These are phyloP conservation scores for Draba incana DNA, from an alignment of 345 rosid species.

Conservation along the genomic window DNA sequence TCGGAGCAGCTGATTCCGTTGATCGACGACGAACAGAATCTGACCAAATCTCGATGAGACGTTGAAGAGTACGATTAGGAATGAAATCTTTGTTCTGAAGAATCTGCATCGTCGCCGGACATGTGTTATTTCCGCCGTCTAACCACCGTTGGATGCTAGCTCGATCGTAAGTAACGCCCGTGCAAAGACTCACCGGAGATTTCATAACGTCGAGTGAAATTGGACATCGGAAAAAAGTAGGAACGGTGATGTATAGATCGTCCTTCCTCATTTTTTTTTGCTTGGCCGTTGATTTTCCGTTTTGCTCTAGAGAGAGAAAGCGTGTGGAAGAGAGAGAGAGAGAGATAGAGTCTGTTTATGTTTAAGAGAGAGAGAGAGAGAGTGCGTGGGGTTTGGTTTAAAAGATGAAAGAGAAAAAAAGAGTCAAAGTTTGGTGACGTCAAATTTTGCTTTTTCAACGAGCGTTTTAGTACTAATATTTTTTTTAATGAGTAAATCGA, in stretches of 20 bases:
- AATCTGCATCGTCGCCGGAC: slow-evolving; percentile 96
- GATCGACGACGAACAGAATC: slow-evolving; percentile 52
- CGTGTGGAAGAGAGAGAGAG: slow-evolving; percentile 29
- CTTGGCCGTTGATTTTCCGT: slow-evolving; percentile 34
- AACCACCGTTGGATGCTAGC: slow-evolving; percentile 91
- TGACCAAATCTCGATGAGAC: slow-evolving; percentile 84
- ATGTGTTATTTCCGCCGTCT: slow-evolving; percentile 82
- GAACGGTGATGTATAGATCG: slow-evolving; percentile 67
- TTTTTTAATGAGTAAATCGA: slow-evolving; percentile 32
- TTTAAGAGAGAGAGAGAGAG: slow-evolving; percentile 38
- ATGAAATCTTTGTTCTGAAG: slow-evolving; percentile 71
- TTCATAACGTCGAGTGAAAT: slow-evolving; percentile 90
- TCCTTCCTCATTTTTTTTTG: slow-evolving; percentile 53
- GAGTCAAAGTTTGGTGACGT: slow-evolving; percentile 74
- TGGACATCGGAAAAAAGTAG: slow-evolving; percentile 86
- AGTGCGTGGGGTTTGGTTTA: slow-evolving; percentile 44
- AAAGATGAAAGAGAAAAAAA: slow-evolving; percentile 55
- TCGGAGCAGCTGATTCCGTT: slow-evolving; percentile 29
- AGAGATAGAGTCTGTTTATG: slow-evolving; percentile 41
- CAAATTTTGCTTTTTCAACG: slow-evolving; percentile 41
- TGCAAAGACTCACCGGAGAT: slow-evolving; percentile 93
- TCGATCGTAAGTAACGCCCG: slow-evolving; percentile 98
- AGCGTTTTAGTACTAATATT: background rate
- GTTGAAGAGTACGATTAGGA: slow-evolving; percentile 79
- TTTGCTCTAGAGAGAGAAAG: slow-evolving; percentile 36